Percentiles rank a stretch among this genome's conserved stretches.
Evolutionary conservation across 2,329 filamentous ascomycete species (phyloP).

Genomic region (Parasarocladium wereldwijsianum): DNA sequence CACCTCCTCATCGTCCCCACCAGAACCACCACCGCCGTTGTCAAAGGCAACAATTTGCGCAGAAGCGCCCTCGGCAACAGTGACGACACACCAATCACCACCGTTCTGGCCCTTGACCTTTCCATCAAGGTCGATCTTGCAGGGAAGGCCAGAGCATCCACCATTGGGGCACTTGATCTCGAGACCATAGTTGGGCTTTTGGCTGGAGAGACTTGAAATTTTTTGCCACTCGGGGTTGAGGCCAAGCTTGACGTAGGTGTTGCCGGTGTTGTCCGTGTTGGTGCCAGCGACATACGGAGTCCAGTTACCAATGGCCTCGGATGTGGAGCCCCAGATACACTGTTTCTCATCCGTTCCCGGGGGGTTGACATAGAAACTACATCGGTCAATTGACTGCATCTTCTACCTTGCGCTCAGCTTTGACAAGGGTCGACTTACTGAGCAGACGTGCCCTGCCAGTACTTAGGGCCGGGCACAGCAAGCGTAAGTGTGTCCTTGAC

Average conservation of each 20-base stretch:
- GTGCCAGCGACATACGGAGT: slow-evolving; percentile 61
- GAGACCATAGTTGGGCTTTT: slow-evolving; percentile 50
- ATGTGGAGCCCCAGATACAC: slow-evolving; percentile 56
- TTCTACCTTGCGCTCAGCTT: no score
- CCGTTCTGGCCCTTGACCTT: slow-evolving; percentile 51
- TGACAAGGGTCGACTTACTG: slow-evolving; percentile 45
- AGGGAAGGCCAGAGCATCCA: slow-evolving; percentile 60
- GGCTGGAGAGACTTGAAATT: slow-evolving; percentile 34
- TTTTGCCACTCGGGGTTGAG: slow-evolving; percentile 66
- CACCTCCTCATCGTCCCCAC: slow-evolving; percentile 9
- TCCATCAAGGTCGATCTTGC: slow-evolving; percentile 50
- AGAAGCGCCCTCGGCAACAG: slow-evolving; percentile 48
- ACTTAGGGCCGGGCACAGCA: slow-evolving; percentile 53
- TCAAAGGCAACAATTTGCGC: slow-evolving; percentile 52
- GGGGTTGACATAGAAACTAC: slow-evolving; percentile 63
- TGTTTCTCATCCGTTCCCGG: slow-evolving; percentile 50
- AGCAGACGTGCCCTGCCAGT: slow-evolving; percentile 60
- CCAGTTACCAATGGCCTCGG: slow-evolving; percentile 59
- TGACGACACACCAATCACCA: slow-evolving; percentile 62
- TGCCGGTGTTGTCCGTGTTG: slow-evolving; percentile 49
- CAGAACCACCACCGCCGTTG: slow-evolving; percentile 25
- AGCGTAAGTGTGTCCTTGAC: slow-evolving; percentile 42
- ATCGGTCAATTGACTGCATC: slow-evolving; percentile 8
- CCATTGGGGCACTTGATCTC: slow-evolving; percentile 53
- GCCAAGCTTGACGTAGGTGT: slow-evolving; percentile 61